These are phyloP conservation scores for Atalantia buxifolia DNA, from an alignment of 345 rosid species.

Conservation along the genomic window DNA sequence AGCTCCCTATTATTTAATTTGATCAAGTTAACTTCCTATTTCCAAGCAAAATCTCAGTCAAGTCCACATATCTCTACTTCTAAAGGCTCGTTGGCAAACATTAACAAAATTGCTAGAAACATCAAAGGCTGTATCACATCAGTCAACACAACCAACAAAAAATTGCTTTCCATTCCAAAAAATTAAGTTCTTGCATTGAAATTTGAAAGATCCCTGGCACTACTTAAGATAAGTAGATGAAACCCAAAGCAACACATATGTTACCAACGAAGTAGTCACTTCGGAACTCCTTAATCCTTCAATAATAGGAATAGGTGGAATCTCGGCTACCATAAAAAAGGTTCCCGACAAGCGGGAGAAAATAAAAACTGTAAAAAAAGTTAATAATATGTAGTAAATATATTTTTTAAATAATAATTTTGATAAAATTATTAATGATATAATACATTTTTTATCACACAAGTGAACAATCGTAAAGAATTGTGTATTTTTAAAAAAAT, in stretches of 20 bases:
- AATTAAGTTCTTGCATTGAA: conserved; percentile 10
- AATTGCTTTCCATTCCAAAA: conserved; percentile 10
- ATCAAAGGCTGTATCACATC: not conserved
- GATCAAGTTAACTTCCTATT: conserved; percentile 3
- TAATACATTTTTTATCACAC: no score
- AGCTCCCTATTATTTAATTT: not conserved
- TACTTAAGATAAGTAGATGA: conserved; percentile 74
- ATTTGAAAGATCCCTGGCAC: conserved; percentile 9
- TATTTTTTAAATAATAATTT: no score
- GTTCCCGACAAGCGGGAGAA: conserved; percentile 84
- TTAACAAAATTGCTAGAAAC: not conserved
- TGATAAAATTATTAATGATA: no score
- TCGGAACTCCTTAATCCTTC: conserved; percentile 80
- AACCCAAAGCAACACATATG: conserved; percentile 71
- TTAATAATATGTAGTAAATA: no score
- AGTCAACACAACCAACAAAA: conserved; percentile 4
- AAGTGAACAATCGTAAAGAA: no score
- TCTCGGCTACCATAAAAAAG: conserved; percentile 84
- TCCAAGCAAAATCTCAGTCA: not conserved
- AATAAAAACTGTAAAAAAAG: conserved; percentile 28
- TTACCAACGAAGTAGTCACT: conserved; percentile 73
- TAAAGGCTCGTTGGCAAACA: no score
- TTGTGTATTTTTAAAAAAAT: no score
- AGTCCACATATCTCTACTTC: conserved; percentile 1
- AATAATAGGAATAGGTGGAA: conserved; percentile 80